Evolutionary conservation across 352 stramenopile genomes (phyloP), one percentile per base, ranked within the genome.

Genomic region (Aphanomyces invadans): DNA sequence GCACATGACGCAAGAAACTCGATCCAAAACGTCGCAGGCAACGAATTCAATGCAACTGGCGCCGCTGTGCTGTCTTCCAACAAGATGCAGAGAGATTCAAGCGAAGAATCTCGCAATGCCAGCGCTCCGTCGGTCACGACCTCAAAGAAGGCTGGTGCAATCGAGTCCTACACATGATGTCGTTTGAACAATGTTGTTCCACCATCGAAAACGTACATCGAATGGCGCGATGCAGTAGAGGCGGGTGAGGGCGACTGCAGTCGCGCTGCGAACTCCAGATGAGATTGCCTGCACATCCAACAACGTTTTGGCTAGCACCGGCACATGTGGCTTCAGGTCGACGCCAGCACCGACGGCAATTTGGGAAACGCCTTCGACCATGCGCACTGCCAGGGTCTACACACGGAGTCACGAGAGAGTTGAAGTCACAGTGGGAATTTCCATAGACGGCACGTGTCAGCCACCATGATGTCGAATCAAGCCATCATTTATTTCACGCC

Each of bases 171-270:
- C 46, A 10, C 46, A 11, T 12, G n/a, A 23, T 11, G 7, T 7
- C 15, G 36, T 42, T 7, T 42, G 36, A 42, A 42, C 36, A 42
- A 42, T 15, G 7, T 42, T 42, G 7, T n/a, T 42, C 7, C 36
- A 15, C 36, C 7, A 42, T 15, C 7, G n/a, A 54, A 29, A 31
- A n/a, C 11, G n/a, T 54, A 54, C 46, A 10, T 11, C 46, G 46
- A 54, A 54, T 12, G 46, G 46, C n/a, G 46, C 46, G 10, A 54
- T 11, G 46, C 46, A 54, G 26, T 31, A 54, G 26, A 54, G 46
- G 10, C 2, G 46, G 10, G n/a, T 54, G 10, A 54, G 46, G n/a
- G 46, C 46, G 10, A 7, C 10, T 21, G 26, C 0, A 11, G 26
- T 23, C 21, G 46, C 46, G n/a, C 21, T 25, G 10, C 46, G 46